These are phyloP conservation scores for Zymoseptoria ardabiliae DNA, from an alignment of 2,329 filamentous ascomycete species.

Conservation along the genomic window DNA sequence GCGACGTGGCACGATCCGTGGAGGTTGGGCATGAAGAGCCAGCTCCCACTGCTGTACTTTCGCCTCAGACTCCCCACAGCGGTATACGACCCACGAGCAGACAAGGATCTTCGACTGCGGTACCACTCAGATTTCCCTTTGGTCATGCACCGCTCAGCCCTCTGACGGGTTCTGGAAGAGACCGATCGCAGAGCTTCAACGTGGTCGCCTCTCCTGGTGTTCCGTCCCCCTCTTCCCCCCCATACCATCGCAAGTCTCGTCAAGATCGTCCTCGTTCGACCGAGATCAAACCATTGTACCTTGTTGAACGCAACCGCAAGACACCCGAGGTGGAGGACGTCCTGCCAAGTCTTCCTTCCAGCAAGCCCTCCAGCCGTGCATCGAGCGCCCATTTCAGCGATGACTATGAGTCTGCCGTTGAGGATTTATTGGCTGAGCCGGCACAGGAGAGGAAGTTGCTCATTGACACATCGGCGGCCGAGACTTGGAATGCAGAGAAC, in stretches of 20 bases:
- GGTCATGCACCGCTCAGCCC: constrained; percentile 26
- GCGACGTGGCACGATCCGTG: not conserved
- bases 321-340: constrained; percentile 36
- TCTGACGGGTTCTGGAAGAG: constrained; percentile 10
- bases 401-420: constrained; percentile 39
- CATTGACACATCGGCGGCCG: constrained; percentile 21
- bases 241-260: constrained; percentile 15
- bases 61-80: not conserved
- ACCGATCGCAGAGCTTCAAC: constrained; percentile 27
- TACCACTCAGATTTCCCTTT: constrained; percentile 30
- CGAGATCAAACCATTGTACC: constrained; percentile 74
- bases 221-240: constrained; percentile 17
- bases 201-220: constrained; percentile 8
- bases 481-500: constrained; percentile 7
- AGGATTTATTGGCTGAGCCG: constrained; percentile 25
- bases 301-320: constrained; percentile 61
- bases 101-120: constrained; percentile 27
- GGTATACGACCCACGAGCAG: not conserved
- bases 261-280: constrained; percentile 20
- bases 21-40: not conserved
- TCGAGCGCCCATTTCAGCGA: constrained; percentile 33
- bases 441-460: constrained; percentile 11
- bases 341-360: constrained; percentile 47
- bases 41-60: not conserved
- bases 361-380: constrained; percentile 36